These are phyloP conservation scores for Fusarium stilboides DNA, from an alignment of 2,329 filamentous ascomycete species.

Conservation along the genomic window DNA sequence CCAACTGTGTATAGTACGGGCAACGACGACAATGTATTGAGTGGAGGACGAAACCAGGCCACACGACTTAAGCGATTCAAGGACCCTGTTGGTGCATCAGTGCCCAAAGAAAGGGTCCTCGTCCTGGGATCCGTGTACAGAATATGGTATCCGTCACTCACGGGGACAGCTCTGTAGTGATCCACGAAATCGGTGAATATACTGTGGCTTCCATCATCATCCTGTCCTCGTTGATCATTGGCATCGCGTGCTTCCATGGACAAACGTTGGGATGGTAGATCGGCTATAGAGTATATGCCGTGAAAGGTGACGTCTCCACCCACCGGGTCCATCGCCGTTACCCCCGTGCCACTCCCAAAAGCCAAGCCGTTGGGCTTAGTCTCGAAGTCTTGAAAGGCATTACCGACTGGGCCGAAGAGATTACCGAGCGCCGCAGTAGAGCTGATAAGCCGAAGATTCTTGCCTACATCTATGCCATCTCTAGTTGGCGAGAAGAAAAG, in stretches of 20 bases:
- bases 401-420: constrained; percentile 38
- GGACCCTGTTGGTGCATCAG: constrained; percentile 70
- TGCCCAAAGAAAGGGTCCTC: constrained; percentile 71
- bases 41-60: constrained; percentile 64
- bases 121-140: constrained; percentile 74
- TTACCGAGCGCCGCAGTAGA: constrained; percentile 63
- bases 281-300: constrained; percentile 23
- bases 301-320: constrained; percentile 30
- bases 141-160: constrained; percentile 76
- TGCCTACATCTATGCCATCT: constrained; percentile 63
- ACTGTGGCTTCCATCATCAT: constrained; percentile 38
- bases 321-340: constrained; percentile 35
- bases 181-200: constrained; percentile 65
- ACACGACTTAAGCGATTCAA: constrained; percentile 69
- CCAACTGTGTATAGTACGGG: constrained; percentile 71
- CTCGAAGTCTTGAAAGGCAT: constrained; percentile 44
- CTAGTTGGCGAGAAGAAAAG: constrained; percentile 73
- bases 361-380: constrained; percentile 37
- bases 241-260: constrained; percentile 34
- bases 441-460: constrained; percentile 74
- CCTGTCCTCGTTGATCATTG: constrained; percentile 31
- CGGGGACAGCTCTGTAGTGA: constrained; percentile 74
- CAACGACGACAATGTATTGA: constrained; percentile 49
- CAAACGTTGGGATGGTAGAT: constrained; percentile 30
- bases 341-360: constrained; percentile 38